These are phyloP conservation scores for Fraxinus quadrangulata DNA, from an alignment of 257 asterid species.

Conservation along the genomic window DNA sequence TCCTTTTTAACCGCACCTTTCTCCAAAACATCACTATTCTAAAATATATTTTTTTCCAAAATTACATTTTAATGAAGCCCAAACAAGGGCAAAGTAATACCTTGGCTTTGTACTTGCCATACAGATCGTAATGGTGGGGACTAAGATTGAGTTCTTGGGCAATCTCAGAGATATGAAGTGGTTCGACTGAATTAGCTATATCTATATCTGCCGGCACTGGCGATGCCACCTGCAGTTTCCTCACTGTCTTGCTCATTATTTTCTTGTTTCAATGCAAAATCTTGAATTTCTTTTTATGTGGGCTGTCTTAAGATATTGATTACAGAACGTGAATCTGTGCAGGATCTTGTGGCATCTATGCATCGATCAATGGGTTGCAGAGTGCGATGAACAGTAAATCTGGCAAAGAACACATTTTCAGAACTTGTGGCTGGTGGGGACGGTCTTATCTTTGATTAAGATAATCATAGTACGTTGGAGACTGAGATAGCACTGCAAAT, in stretches of 20 bases:
- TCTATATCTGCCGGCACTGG: constrained; percentile 98
- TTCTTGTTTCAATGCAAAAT: neutral
- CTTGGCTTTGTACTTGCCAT: constrained; percentile 94
- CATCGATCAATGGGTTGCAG: neutral
- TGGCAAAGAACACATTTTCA: neutral
- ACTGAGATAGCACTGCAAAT: neutral
- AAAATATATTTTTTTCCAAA: no score
- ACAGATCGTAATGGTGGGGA: constrained; percentile 77
- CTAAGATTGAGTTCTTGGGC: constrained; percentile 73
- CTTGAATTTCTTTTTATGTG: constrained; percentile 1
- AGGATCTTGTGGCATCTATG: neutral
- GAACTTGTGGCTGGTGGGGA: neutral
- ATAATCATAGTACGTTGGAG: neutral
- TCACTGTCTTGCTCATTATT: constrained; percentile 66
- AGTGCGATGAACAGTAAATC: neutral
- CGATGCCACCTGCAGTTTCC: constrained; percentile 69
- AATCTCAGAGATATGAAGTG: constrained; percentile 77
- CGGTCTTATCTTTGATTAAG: neutral
- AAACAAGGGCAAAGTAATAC: constrained; percentile 24
- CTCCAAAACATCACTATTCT: no score
- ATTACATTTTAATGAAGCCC: no score
- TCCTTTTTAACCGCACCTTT: no score
- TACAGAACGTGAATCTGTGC: neutral
- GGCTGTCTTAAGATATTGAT: neutral
- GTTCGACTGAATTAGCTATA: constrained; percentile 87